phyloP scores from a whole-genome alignment of 2,329 filamentous ascomycete genomes.

The Chalara sp. region DNA sequence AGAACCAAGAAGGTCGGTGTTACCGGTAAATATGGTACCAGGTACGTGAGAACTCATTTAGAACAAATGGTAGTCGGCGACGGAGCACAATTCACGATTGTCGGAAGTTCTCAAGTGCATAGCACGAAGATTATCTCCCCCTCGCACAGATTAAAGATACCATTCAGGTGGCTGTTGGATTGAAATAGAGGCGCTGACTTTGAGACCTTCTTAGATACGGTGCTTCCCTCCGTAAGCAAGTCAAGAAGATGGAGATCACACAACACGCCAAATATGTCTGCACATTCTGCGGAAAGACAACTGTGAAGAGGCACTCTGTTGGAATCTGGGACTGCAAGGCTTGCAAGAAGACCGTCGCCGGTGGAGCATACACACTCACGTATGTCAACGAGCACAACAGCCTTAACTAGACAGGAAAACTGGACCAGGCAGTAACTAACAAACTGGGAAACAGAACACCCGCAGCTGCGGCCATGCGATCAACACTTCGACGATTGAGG shows the following conservation, averaged over 20 bases:
- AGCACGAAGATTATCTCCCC: no score
- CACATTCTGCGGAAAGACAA: slow-evolving; percentile 98
- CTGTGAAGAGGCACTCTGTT: slow-evolving; percentile 82
- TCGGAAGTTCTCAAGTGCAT: no score
- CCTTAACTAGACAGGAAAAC: not conserved
- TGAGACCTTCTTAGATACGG: slow-evolving; percentile 62
- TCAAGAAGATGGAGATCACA: slow-evolving; percentile 99
- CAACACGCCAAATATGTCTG: slow-evolving; percentile 97
- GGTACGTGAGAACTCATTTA: slow-evolving; percentile 51
- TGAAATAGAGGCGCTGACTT: slow-evolving; percentile 13
- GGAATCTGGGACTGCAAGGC: slow-evolving; percentile 97
- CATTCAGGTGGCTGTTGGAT: no score
- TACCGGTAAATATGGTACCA: slow-evolving; percentile 97
- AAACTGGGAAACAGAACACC: slow-evolving; percentile 58
- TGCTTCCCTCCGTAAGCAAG: slow-evolving; percentile 98
- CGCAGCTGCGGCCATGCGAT: slow-evolving; percentile 88
- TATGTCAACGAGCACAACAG: slow-evolving; percentile 49
- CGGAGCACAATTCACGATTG: no score
- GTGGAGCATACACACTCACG: slow-evolving; percentile 94
- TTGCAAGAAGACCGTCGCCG: slow-evolving; percentile 90
- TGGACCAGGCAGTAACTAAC: not conserved
- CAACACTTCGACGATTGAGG: slow-evolving; percentile 92
- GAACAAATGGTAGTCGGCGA: no score
- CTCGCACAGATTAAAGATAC: no score
- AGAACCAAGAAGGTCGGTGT: slow-evolving; percentile 98